Percentiles rank a stretch among this genome's conserved stretches.
Conservation (phyloP, 495 filamentous ascomycete genomes). For the Penicillium silybi region DNA sequence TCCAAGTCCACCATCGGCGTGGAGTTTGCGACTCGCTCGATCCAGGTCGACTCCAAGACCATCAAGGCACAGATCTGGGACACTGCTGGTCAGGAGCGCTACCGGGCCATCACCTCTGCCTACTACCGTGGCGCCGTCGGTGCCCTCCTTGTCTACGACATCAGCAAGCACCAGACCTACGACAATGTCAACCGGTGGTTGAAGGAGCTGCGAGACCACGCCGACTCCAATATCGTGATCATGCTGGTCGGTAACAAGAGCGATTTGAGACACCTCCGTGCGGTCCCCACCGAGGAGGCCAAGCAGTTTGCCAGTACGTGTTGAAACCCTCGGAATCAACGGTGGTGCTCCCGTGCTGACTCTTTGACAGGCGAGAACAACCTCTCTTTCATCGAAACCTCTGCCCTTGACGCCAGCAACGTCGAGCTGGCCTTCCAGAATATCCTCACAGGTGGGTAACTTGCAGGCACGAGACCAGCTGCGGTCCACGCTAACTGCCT, state of each 20-base stretch:
- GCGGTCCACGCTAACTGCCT: neutral
- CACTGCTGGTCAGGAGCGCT: slow-evolving; percentile 97
- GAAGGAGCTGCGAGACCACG: slow-evolving; percentile 97
- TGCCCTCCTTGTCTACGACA: slow-evolving; percentile 97
- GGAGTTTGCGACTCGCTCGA: slow-evolving; percentile 97
- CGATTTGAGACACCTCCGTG: slow-evolving; percentile 96
- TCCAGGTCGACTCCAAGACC: slow-evolving; percentile 98
- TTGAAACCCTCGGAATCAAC: neutral
- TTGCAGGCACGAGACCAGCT: neutral
- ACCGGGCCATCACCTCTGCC: slow-evolving; percentile 97
- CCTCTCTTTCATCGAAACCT: slow-evolving; percentile 83
- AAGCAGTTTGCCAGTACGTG: slow-evolving; percentile 94
- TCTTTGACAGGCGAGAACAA: slow-evolving; percentile 26
- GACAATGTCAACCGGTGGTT: slow-evolving; percentile 99
- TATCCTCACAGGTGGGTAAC: slow-evolving; percentile 83
- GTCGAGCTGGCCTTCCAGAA: slow-evolving; percentile 99
- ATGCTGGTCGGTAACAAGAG: slow-evolving; percentile 99
- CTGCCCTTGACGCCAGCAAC: slow-evolving; percentile 96
- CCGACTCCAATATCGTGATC: slow-evolving; percentile 99
- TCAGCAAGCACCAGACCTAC: slow-evolving; percentile 98
- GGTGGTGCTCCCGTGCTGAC: neutral
- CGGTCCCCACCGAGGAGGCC: slow-evolving; percentile 96
- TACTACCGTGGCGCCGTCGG: slow-evolving; percentile 98
- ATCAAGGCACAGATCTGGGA: slow-evolving; percentile 99
- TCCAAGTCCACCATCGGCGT: slow-evolving; percentile 99